Conservation (phyloP, 2,329 filamentous ascomycete genomes). For the Rasamsonia emersonii region DNA sequence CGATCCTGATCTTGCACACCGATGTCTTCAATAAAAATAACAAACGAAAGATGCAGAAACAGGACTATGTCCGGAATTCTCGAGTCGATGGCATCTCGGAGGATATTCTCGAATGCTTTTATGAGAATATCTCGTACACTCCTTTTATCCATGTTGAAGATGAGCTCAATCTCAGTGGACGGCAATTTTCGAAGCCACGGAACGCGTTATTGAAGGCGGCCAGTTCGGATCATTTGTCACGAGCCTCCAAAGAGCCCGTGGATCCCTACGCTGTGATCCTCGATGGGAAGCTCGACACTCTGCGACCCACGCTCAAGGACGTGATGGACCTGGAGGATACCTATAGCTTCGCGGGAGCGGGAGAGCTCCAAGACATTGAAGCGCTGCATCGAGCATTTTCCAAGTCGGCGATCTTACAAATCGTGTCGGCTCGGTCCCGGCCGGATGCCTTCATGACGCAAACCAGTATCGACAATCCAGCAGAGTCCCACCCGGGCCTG, state of each 20-base stretch:
- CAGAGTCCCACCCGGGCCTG: conserved; percentile 81
- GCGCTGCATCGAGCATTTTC: conserved; percentile 84
- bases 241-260: conserved; percentile 69
- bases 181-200: conserved; percentile 62
- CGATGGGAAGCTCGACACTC: conserved; percentile 72
- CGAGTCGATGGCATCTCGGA: conserved; percentile 85
- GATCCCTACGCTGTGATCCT: conserved; percentile 94
- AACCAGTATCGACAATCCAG: conserved; percentile 72
- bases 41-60: conserved; percentile 96
- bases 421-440: conserved; percentile 84
- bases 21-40: conserved; percentile 99
- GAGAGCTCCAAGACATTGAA: conserved; percentile 65
- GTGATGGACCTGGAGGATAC: conserved; percentile 86
- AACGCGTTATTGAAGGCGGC: conserved; percentile 61
- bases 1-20: conserved; percentile 88
- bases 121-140: conserved; percentile 97
- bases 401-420: conserved; percentile 84
- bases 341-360: conserved; percentile 77
- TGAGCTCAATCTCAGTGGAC: conserved; percentile 64
- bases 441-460: conserved; percentile 94
- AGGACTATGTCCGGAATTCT: conserved; percentile 92
- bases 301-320: conserved; percentile 83
- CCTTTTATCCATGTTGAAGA: conserved; percentile 98
- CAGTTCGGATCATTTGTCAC: conserved; percentile 55
- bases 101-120: conserved; percentile 90